Conservation (phyloP, 2,329 filamentous ascomycete genomes). For the Ramichloridium luteum region DNA sequence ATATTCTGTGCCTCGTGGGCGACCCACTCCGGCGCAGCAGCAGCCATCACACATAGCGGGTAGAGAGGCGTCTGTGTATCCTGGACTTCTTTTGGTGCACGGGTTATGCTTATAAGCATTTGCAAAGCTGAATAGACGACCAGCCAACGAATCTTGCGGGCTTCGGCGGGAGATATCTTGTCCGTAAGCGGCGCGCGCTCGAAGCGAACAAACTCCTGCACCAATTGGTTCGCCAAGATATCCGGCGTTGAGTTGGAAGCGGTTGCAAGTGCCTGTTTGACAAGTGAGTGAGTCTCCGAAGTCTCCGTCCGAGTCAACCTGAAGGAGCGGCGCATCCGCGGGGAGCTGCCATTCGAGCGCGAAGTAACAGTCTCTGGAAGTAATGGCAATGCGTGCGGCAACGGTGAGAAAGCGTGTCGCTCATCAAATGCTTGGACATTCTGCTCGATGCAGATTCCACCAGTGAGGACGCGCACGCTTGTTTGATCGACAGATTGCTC, state of each 20-base stretch:
- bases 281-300: conserved; percentile 37
- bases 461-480: conserved; percentile 34
- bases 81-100: conserved; percentile 48
- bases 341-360: conserved; percentile 15
- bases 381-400: conserved; percentile 55
- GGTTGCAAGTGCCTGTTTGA: conserved; percentile 40
- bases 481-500: conserved; percentile 27
- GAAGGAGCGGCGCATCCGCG: conserved; percentile 24
- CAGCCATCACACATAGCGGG: conserved; percentile 39
- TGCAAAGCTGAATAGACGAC: conserved; percentile 63
- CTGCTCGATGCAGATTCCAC: conserved; percentile 59
- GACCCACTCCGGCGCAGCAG: conserved; percentile 29
- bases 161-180: conserved; percentile 51
- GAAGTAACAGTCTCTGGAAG: conserved; percentile 40
- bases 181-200: conserved; percentile 50
- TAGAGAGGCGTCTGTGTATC: conserved; percentile 48
- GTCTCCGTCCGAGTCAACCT: conserved; percentile 25
- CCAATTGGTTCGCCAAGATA: conserved; percentile 38
- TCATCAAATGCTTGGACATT: conserved; percentile 55
- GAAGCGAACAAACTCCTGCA: conserved; percentile 57
- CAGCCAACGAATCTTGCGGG: conserved; percentile 67
- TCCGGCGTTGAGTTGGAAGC: conserved; percentile 35
- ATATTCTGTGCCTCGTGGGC: conserved; percentile 5
- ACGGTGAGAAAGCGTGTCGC: conserved; percentile 45
- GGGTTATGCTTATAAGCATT: conserved; percentile 53